Percentiles rank a stretch among this genome's conserved stretches.
Conservation (phyloP, 2,329 filamentous ascomycete species). For the Sclerotiophoma versabilis region DNA sequence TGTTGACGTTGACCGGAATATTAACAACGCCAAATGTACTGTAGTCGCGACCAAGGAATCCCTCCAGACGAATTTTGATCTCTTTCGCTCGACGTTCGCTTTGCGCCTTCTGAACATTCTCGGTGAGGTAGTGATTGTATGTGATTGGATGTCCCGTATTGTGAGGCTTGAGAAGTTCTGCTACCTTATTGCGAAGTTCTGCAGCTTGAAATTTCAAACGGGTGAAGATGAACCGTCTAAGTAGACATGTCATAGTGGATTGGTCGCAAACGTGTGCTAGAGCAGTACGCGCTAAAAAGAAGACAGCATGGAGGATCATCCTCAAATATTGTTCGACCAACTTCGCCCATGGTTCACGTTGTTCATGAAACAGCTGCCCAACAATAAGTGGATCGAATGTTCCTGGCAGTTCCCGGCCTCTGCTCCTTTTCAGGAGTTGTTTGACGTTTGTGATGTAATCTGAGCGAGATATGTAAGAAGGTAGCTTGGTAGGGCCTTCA, state of each 20-base stretch:
- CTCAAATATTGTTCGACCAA: constrained; percentile 44
- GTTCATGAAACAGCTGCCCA: constrained; percentile 64
- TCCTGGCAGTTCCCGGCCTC: constrained; percentile 65
- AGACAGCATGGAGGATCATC: too few species aligned
- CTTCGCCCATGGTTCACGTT: constrained; percentile 62
- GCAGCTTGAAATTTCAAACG: too few species aligned
- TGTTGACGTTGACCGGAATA: not conserved
- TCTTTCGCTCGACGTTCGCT: constrained; percentile 30
- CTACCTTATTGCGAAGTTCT: not conserved
- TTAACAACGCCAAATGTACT: not conserved
- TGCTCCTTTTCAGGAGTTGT: constrained; percentile 27
- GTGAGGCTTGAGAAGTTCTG: constrained; percentile 5
- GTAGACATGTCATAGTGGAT: too few species aligned
- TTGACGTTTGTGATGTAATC: not conserved
- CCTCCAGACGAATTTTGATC: constrained; percentile 3
- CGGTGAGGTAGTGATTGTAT: constrained; percentile 50
- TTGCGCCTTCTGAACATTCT: constrained; percentile 46
- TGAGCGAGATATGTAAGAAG: too few species aligned
- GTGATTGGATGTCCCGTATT: constrained; percentile 48
- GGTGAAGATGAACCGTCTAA: too few species aligned
- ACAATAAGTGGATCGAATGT: constrained; percentile 67
- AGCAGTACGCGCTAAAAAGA: too few species aligned
- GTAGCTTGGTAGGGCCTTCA: constrained; percentile 36
- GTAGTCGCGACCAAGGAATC: not conserved
- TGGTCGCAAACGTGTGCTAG: too few species aligned